phyloP scores from a whole-genome alignment of 2,329 filamentous ascomycete species.

The Elsinoe fawcettii region DNA sequence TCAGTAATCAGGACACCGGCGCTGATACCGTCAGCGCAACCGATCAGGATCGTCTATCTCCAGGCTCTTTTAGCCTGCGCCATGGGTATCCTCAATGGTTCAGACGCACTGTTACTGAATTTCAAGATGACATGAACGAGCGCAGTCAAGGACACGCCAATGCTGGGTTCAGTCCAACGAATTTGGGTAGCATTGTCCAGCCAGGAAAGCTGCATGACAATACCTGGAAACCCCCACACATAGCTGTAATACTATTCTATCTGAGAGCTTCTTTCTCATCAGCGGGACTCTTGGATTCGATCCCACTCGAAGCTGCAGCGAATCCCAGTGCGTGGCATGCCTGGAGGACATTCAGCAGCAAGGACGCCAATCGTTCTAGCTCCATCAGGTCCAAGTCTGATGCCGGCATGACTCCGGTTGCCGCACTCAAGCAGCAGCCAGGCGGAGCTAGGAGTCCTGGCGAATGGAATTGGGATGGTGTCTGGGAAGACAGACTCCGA shows the following conservation, averaged over 20 bases:
- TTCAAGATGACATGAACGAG: conserved; percentile 5
- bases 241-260: conserved; percentile 52
- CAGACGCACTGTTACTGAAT: conserved; percentile 33
- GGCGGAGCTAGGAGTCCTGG: conserved; percentile 56
- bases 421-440: conserved; percentile 27
- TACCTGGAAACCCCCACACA: conserved; percentile 4
- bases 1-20: conserved; percentile 69
- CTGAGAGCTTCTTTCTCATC: conserved; percentile 76
- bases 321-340: conserved; percentile 92
- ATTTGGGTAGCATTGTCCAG: neutral
- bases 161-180: conserved; percentile 2
- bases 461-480: conserved; percentile 96
- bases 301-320: conserved; percentile 74
- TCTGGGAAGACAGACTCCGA: conserved; percentile 85
- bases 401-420: conserved; percentile 19
- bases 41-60: conserved; percentile 74
- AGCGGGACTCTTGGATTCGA: conserved; percentile 64
- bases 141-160: neutral
- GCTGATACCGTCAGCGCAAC: conserved; percentile 73
- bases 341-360: conserved; percentile 63
- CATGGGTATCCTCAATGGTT: conserved; percentile 93
- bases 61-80: conserved; percentile 80
- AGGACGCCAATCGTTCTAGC: neutral
- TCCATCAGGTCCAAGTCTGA: conserved; percentile 11
- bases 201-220: neutral